Conservation (phyloP, 1,284 basidiomycete species). For the Athelia psychrophila region DNA sequence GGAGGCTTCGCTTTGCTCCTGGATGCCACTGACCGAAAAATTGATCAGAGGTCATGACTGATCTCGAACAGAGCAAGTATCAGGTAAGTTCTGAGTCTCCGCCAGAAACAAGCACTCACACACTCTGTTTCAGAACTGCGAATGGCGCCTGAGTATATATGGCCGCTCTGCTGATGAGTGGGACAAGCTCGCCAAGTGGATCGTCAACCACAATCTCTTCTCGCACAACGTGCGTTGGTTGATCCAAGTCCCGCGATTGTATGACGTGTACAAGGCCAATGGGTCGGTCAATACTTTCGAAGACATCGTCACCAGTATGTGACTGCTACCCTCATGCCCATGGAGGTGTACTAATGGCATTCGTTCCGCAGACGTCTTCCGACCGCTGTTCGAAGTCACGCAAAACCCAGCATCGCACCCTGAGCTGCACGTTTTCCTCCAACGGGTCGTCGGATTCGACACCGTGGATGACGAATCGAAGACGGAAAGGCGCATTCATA, state of each 20-base stretch:
- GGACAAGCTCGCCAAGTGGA: slow-evolving; percentile 99
- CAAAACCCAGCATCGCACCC: slow-evolving; percentile 88
- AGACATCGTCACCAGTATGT: slow-evolving; percentile 86
- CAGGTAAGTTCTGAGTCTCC: slow-evolving; percentile 55
- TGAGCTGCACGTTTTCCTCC: slow-evolving; percentile 93
- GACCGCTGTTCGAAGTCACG: slow-evolving; percentile 95
- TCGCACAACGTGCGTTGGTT: slow-evolving; percentile 99
- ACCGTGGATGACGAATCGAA: slow-evolving; percentile 99
- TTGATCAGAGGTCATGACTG: slow-evolving; percentile 85
- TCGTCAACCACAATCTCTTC: slow-evolving; percentile 89
- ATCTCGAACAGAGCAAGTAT: slow-evolving; percentile 98
- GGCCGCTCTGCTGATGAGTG: slow-evolving; percentile 83
- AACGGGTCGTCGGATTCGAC: slow-evolving; percentile 96
- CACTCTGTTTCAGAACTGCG: slow-evolving; percentile 66
- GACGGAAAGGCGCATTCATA: slow-evolving; percentile 86
- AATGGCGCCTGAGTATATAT: slow-evolving; percentile 97
- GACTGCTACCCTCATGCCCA: neutral
- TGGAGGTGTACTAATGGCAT: neutral
- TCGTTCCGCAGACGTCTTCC: slow-evolving; percentile 75
- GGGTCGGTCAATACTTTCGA: slow-evolving; percentile 88
- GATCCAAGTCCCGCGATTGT: slow-evolving; percentile 93
- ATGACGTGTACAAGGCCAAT: slow-evolving; percentile 94
- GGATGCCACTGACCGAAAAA: neutral
- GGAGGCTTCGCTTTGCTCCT: slow-evolving; percentile 9
- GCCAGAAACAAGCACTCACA: neutral